Evolutionary conservation across 805 yeast genomes (phyloP).

Genomic region (Saturnispora silvae): DNA sequence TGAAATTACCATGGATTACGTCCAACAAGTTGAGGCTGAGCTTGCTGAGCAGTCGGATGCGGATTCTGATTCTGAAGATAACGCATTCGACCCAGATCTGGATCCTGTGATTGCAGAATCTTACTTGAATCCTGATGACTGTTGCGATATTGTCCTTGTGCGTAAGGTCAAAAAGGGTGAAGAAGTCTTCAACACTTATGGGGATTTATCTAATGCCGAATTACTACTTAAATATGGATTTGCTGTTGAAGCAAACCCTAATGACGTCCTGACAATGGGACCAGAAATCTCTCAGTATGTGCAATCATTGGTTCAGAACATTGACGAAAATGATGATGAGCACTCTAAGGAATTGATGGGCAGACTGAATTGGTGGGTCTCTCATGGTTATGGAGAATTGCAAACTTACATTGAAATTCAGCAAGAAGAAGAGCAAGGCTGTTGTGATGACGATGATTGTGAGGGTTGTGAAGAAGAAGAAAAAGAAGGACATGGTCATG

Average conservation of each 20-base stretch:
- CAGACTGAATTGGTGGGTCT: slow-evolving; percentile 18
- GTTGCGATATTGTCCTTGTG: slow-evolving; percentile 60
- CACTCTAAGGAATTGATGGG: slow-evolving; percentile 5
- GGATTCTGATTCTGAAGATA: slow-evolving; percentile 18
- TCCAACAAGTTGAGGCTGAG: slow-evolving; percentile 23
- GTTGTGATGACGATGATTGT: slow-evolving; percentile 8
- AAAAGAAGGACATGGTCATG: not conserved
- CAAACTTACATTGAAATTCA: slow-evolving; percentile 12
- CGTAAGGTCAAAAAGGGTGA: slow-evolving; percentile 33
- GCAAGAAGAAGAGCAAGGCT: slow-evolving; percentile 3
- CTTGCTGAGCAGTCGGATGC: slow-evolving; percentile 16
- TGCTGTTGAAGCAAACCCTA: slow-evolving; percentile 39
- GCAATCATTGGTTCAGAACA: slow-evolving; percentile 11
- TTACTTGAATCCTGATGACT: slow-evolving; percentile 34
- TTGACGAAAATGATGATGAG: slow-evolving; percentile 13
- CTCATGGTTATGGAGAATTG: slow-evolving; percentile 15
- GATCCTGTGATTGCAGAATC: slow-evolving; percentile 24
- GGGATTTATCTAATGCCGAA: slow-evolving; percentile 55
- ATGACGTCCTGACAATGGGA: slow-evolving; percentile 51
- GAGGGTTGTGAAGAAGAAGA: slow-evolving; percentile 3
- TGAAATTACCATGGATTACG: slow-evolving; percentile 26
- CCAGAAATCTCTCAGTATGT: slow-evolving; percentile 27
- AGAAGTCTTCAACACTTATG: slow-evolving; percentile 79
- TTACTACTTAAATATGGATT: slow-evolving; percentile 76
- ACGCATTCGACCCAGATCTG: slow-evolving; percentile 15